Conservation (phyloP, 2,329 filamentous ascomycete species). For the Ophiosphaerella herpotricha region DNA sequence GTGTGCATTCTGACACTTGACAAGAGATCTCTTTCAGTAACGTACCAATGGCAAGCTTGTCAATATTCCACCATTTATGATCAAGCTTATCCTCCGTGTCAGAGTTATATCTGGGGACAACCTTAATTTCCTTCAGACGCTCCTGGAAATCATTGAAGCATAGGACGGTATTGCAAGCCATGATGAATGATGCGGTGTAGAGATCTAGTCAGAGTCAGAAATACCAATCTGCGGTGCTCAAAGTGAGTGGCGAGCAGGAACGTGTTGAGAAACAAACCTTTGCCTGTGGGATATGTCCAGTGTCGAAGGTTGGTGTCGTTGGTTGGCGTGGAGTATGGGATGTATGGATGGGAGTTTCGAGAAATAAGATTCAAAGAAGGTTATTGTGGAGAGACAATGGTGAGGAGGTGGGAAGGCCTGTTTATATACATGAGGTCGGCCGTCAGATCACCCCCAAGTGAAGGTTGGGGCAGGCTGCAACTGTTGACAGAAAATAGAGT, state of each 20-base stretch:
- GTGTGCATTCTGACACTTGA: neutral
- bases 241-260: neutral
- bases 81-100: conserved; percentile 1
- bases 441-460: no score
- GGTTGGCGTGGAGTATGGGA: neutral
- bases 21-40: neutral
- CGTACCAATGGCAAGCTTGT: neutral
- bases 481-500: no score
- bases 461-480: no score
- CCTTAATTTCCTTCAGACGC: neutral
- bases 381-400: neutral
- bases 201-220: neutral
- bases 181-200: neutral
- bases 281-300: neutral
- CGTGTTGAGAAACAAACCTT: neutral
- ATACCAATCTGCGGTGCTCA: neutral
- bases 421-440: neutral
- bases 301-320: neutral
- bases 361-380: neutral
- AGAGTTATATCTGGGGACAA: conserved; percentile 1
- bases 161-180: neutral
- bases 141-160: conserved; percentile 1
- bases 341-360: no score
- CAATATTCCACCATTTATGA: conserved; percentile 2
- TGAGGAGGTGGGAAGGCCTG: neutral